Evolutionary conservation across 164 flowering plant genomes (phyloP).

Genomic region (Aristolochia californica): DNA sequence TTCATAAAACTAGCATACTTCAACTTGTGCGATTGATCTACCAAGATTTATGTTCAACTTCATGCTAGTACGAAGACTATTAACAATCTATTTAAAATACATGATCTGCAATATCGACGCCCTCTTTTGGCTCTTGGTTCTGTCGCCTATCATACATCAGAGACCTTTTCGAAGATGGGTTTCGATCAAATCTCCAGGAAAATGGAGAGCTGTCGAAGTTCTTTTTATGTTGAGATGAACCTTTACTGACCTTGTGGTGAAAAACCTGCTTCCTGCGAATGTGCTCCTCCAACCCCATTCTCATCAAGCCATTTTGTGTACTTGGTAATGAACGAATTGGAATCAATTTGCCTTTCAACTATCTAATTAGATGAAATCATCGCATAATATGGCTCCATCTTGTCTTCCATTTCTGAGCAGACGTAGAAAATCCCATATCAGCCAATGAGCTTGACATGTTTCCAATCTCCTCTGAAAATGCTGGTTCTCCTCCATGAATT

Average conservation of each 20-base stretch:
- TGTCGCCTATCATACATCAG: conserved; percentile 24
- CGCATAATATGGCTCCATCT: conserved; percentile 1
- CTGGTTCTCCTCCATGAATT: background rate
- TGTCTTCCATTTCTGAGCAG: background rate
- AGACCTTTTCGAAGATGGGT: conserved; percentile 22
- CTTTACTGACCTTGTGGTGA: background rate
- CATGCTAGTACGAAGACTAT: no score
- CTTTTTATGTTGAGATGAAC: background rate
- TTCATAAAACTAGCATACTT: no score
- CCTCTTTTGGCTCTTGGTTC: conserved; percentile 5
- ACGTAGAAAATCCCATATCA: background rate
- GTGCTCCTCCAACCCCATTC: background rate
- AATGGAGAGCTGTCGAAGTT: conserved; percentile 5
- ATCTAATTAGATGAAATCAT: background rate
- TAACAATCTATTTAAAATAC: no score
- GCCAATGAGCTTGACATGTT: background rate
- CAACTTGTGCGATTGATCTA: no score
- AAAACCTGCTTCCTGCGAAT: background rate
- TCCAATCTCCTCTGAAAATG: conserved; percentile 2
- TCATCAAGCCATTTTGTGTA: background rate
- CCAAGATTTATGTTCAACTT: no score
- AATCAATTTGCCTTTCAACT: conserved; percentile 3
- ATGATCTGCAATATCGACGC: conserved; percentile 11
- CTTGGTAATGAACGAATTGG: background rate
- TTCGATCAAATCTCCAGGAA: conserved; percentile 4